Evolutionary conservation across 202 grass and related monocot genomes (phyloP), one percentile per base, ranked within the genome.

Genomic region (Zoysia matrella): DNA sequence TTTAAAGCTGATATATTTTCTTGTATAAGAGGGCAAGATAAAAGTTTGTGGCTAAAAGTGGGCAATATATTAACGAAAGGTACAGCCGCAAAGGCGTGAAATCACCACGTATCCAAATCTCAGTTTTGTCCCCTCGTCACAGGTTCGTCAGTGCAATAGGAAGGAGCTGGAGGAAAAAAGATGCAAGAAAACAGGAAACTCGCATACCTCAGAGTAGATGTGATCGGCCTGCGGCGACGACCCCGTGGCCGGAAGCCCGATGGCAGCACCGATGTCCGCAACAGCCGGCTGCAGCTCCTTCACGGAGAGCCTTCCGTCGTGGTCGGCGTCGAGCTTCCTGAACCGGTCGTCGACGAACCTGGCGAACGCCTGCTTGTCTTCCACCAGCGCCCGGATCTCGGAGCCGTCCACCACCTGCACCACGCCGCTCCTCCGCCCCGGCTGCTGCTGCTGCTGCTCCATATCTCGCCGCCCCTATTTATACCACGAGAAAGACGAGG

Each of bases 221-320:
- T 92, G 88, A 71, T 97, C 94, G 1, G 90, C 89, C 73, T 89
- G 72, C 14, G 51, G 40, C n/a, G 94, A 97, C n/a, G 80, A 71
- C 0, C 90, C 90, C 39, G 67, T 82, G 0, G 86, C 83, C 1
- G 92, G 94, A 14, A 94, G 67, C 14, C 94, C 92, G 16, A 94
- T 85, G 79, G 86, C 92, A 0, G 72, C 84, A 45, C 94, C 94
- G 36, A 97, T 94, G 71, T 97, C 90, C 0, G 77, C 86, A 51
- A 97, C 86, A 30, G 90, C 90, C 5, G 92, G 94, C 80, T 92
- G 81, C 52, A 97, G 85, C 87, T 97, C 92, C 86, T 75, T 84
- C 18, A 97, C 75, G 8, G 88, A 91, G 62, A 97, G 66, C 72
- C 80, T 77, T 2, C 90, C 90, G 75, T 97, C 90, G 52, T 72